Evolutionary conservation across 140 eudicot genomes (phyloP).

Genomic region (Ambrosia hybrid): DNA sequence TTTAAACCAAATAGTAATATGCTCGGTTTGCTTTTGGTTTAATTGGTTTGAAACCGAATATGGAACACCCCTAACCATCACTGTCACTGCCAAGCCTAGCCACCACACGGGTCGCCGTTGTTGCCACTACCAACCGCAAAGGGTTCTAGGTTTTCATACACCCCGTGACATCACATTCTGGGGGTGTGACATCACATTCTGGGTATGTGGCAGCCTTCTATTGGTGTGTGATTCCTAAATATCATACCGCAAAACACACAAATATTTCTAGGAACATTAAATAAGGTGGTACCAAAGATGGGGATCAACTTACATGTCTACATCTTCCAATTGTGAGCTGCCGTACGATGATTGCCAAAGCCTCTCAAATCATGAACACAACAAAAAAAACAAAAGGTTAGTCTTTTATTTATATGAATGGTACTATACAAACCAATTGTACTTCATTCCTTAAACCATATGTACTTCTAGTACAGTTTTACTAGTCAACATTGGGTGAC

Average conservation of each 20-base stretch:
- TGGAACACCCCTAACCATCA: neutral
- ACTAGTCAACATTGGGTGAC: neutral
- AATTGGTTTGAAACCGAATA: neutral
- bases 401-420: slow-evolving; percentile 10
- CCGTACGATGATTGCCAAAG: neutral
- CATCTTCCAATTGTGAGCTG: neutral
- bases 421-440: slow-evolving; percentile 14
- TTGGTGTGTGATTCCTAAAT: no score
- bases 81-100: neutral
- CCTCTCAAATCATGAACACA: neutral
- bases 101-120: neutral
- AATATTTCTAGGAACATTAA: no score
- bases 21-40: neutral
- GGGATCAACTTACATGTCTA: slow-evolving; percentile 1
- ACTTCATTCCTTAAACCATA: slow-evolving; percentile 11
- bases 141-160: no score
- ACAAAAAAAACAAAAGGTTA: neutral
- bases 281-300: neutral
- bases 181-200: no score
- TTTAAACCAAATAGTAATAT: no score
- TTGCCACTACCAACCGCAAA: no score
- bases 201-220: no score
- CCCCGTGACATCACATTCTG: no score
- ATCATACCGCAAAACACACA: no score
- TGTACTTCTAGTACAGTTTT: neutral